Base-by-base conservation (phyloP, 2,329 filamentous ascomycete genomes). In the Cercospora citrullina region DNA sequence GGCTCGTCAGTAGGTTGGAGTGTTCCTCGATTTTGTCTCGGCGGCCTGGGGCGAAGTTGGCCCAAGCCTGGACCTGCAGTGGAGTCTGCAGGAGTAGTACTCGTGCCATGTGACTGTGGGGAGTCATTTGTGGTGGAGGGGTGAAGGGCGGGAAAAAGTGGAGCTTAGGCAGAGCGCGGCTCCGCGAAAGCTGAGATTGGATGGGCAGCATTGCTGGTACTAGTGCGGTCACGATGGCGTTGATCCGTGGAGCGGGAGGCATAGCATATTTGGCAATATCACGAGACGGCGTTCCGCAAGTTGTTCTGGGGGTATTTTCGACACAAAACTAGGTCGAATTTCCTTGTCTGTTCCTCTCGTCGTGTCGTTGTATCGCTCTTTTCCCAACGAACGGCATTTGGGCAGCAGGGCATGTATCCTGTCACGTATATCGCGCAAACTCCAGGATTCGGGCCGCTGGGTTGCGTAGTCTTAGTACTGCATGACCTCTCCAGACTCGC, bases 191-290 rank as follows among this genome's bases (percentile, higher is more conserved):
- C 51, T 55, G 45, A 6, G 6, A 21, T 42, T 0, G 36, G 42
- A 21, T 42, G 2, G 36, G 42, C 42, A 33, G 61, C 33, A 45
- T 18, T 51, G 21, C 61, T 23, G 45, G 28, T 31, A 14, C 48
- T 48, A 18, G 31, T 63, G 61, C 45, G 51, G 59, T 67, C 60
- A 67, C 64, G 45, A 66, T 63, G 64, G 64, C 64, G 64, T 42
- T 42, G 4, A 42, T n/a, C n/a, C 36, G 36, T 42, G 36, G 36
- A 42, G 36, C 16, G 36, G 36, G 36, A 42, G 36, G 36, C n/a
- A 16, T 39, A 5, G 36, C 36, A 39, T 39, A 6, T 39, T 39
- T 42, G 36, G 36, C 36, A 42, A 42, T 9, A 42, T 42, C n/a
- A 42, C 33, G 36, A 42, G 16, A 42, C 36, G 36, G 36, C 36